Conservation (phyloP, 164 flowering plant species). For the Sedum album region DNA sequence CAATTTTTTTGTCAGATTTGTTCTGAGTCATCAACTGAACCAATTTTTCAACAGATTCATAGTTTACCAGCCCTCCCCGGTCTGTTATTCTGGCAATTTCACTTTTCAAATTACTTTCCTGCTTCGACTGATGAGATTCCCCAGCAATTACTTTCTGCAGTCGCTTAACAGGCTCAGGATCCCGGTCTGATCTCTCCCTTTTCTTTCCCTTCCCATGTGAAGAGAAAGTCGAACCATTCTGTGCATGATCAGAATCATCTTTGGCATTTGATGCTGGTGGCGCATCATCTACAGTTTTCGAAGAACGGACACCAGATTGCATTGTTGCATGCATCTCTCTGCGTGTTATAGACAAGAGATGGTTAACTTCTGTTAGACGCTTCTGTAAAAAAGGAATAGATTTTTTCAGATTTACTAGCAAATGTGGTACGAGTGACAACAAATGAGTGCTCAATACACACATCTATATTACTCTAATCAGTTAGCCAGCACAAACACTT, state of each 20-base stretch:
- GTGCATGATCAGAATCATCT: conserved; percentile 62
- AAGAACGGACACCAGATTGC: conserved; percentile 79
- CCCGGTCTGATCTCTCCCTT: conserved; percentile 67
- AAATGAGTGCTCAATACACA: conserved; percentile 26
- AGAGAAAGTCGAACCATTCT: conserved; percentile 43
- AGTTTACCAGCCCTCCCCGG: conserved; percentile 62
- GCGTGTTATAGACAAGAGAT: conserved; percentile 53
- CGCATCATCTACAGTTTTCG: conserved; percentile 68
- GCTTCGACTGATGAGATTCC: conserved; percentile 42
- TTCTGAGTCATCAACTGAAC: conserved; percentile 66
- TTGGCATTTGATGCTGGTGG: conserved; percentile 52
- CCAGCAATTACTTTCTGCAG: conserved; percentile 55
- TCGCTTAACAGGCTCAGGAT: conserved; percentile 53
- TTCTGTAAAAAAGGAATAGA: conserved; percentile 34
- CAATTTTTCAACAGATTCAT: conserved; percentile 70
- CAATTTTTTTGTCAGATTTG: conserved; percentile 53
- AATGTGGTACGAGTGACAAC: not conserved
- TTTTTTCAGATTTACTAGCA: not conserved
- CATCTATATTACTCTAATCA: conserved; percentile 78
- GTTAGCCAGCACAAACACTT: conserved; percentile 37
- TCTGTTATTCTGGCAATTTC: conserved; percentile 77
- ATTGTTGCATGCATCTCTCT: conserved; percentile 79
- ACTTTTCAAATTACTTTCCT: conserved; percentile 40
- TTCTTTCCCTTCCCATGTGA: conserved; percentile 75
- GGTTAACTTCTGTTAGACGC: conserved; percentile 79